Percentiles rank a stretch among this genome's conserved stretches.
Evolutionary conservation across 176 grass and related monocot species (phyloP).

Genomic region (Alopecurus myosuroides): DNA sequence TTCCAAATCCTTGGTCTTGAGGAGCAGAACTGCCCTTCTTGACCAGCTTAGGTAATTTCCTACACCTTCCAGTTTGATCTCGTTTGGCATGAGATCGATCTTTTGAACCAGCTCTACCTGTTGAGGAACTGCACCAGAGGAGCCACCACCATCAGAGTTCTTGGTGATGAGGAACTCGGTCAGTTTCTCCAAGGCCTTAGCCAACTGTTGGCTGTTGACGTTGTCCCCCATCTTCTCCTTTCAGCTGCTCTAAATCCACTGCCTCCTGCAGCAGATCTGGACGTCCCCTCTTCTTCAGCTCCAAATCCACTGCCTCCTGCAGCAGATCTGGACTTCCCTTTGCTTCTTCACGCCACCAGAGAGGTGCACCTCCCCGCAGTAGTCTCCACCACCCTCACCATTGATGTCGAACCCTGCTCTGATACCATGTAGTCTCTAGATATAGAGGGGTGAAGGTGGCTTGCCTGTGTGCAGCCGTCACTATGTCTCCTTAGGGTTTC

Average conservation of each 20-base stretch:
- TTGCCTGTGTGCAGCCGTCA: not conserved
- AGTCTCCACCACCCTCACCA: no score
- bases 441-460: not conserved
- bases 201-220: not conserved
- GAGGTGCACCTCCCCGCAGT: no score
- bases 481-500: not conserved
- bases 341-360: no score
- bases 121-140: no score
- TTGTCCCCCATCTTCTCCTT: not conserved
- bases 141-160: no score
- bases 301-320: no score
- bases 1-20: not conserved
- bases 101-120: not conserved
- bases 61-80: not conserved
- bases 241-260: no score
- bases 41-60: not conserved
- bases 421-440: not conserved
- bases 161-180: not conserved
- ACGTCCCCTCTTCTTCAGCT: no score
- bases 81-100: not conserved
- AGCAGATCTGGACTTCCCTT: no score
- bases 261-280: no score
- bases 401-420: no score
- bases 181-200: not conserved
- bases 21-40: not conserved